These are phyloP conservation scores for Cladosporium sp. DNA, from an alignment of 2,329 filamentous ascomycete genomes.

Conservation along the genomic window DNA sequence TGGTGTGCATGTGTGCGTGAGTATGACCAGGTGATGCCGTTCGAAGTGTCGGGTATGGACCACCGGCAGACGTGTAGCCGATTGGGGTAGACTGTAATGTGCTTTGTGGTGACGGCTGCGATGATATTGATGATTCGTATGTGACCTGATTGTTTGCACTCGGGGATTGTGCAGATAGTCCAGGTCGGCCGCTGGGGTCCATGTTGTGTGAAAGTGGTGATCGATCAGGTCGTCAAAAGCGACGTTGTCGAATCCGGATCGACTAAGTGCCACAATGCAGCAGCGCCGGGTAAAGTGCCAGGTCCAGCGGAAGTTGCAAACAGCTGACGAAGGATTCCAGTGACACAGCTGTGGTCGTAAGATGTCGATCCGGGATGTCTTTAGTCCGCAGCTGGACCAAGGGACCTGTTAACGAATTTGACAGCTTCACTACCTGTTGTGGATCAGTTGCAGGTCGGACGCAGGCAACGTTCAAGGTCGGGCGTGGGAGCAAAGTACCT, in stretches of 20 bases:
- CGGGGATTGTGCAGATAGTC: slow-evolving; percentile 3
- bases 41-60: slow-evolving; percentile 17
- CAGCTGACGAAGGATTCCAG: slow-evolving; percentile 14
- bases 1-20: slow-evolving; percentile 23
- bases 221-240: slow-evolving; percentile 1
- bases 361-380: slow-evolving; percentile 17
- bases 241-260: not conserved
- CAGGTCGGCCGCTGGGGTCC: slow-evolving; percentile 12
- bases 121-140: slow-evolving; percentile 21
- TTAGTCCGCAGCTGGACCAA: slow-evolving; percentile 2
- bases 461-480: slow-evolving; percentile 4
- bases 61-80: slow-evolving; percentile 18
- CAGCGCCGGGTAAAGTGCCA: slow-evolving; percentile 4
- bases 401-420: not conserved
- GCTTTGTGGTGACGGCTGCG: slow-evolving; percentile 19
- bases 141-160: slow-evolving; percentile 6
- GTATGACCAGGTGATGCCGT: slow-evolving; percentile 14
- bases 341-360: slow-evolving; percentile 13
- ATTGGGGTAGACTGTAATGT: slow-evolving; percentile 13
- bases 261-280: not conserved
- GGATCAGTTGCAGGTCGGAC: not conserved
- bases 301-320: slow-evolving; percentile 2
- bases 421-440: slow-evolving; percentile 4
- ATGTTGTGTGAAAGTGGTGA: not conserved
- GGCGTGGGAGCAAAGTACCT: slow-evolving; percentile 10